Evolutionary conservation across 257 asterid genomes (phyloP), one percentile per base, ranked within the genome.

Genomic region (Fraxinus excelsior): DNA sequence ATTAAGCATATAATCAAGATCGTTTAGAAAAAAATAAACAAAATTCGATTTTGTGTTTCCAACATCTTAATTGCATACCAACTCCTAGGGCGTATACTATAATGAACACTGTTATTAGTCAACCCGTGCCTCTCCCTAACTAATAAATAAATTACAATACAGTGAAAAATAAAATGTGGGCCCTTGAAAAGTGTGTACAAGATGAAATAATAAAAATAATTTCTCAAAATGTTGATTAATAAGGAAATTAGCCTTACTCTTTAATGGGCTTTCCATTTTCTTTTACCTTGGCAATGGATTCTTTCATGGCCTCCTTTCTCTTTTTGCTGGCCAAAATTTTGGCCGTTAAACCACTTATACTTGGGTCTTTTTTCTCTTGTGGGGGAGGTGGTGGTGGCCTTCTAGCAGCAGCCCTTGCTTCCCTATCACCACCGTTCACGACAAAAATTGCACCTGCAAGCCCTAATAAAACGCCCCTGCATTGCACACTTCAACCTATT

Each of bases 241-340:
- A 35, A 35, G 38, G 38, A 35, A 35, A 35, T 35, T 35, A 7
- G 1, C 4, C 51, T 80, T 90, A 85, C 78, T 84, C 84, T 37
- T 83, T 31, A 67, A 86, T 80, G 75, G 60, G 28, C 81, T 88
- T 90, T 26, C 96, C 99, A 74, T 81, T 86, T 51, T 87, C 94
- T 80, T 88, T 88, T 37, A 87, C 80, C 89, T 88, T 88, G 23
- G 88, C 86, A 11, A 87, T 80, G 28, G 85, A 60, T 35, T 94
- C 92, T 86, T 86, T 86, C 99, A 94, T 86, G 81, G 94, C 97
- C 71, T 94, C 96, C 83, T 89, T 94, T 80, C 97, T 92, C 89
- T 84, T 94, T 88, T 91, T 94, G 88, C 92, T 90, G 25, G 99
- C 97, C 74, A 94, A 53, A 32, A 92, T 80, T 77, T 94, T 91